Conservation (phyloP, 441 rosid species). For the Eugenia klotzschiana region DNA sequence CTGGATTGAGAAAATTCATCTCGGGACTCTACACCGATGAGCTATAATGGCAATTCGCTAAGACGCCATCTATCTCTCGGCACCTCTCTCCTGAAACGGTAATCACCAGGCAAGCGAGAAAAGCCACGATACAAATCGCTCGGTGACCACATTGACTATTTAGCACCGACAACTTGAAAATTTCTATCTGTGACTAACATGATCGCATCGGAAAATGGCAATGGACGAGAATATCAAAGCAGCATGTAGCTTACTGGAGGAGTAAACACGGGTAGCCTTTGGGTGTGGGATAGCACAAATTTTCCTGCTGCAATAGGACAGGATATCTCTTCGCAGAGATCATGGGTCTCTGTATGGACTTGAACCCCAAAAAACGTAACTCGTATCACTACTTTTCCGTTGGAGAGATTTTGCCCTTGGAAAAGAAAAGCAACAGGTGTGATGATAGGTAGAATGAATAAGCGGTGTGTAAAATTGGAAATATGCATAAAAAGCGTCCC, state of each 20-base stretch:
- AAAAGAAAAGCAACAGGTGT: neutral
- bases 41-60: neutral
- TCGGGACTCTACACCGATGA: neutral
- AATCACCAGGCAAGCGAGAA: neutral
- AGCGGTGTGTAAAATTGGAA: neutral
- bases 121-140: neutral
- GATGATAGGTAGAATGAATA: neutral
- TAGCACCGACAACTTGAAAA: neutral
- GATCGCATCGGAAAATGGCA: neutral
- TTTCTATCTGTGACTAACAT: neutral
- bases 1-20: neutral
- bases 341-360: slow-evolving; percentile 33
- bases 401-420: slow-evolving; percentile 21
- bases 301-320: slow-evolving; percentile 32
- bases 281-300: slow-evolving; percentile 38
- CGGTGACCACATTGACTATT: neutral
- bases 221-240: neutral
- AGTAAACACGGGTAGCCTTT: slow-evolving; percentile 27
- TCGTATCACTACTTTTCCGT: slow-evolving; percentile 28
- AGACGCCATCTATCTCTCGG: neutral
- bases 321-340: slow-evolving; percentile 32
- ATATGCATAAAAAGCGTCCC: neutral
- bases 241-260: slow-evolving; percentile 27
- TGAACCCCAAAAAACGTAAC: slow-evolving; percentile 26
- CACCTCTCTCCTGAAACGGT: neutral